Evolutionary conservation across 2,329 filamentous ascomycete genomes (phyloP).

Genomic region (Cryphonectria carpinicola): DNA sequence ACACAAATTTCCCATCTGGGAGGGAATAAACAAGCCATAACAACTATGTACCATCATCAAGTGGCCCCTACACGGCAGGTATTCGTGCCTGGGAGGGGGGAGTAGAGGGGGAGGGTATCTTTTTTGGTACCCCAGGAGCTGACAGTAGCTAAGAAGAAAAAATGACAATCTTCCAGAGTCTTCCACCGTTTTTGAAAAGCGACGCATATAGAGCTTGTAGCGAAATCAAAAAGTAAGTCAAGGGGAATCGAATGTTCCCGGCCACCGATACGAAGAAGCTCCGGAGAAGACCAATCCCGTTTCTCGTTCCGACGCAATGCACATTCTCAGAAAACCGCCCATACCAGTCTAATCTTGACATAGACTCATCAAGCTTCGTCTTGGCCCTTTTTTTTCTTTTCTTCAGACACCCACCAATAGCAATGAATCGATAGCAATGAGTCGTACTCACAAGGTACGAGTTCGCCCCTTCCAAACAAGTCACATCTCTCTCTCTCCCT

Average conservation of each 20-base stretch:
- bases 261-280: conserved; percentile 2
- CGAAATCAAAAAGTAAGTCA: not conserved
- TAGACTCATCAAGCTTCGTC: too few relatives aligned
- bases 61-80: not conserved
- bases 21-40: not conserved
- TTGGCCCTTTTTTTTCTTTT: not conserved
- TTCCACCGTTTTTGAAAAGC: not conserved
- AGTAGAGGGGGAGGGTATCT: not conserved
- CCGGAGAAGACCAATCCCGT: conserved; percentile 6
- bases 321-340: not conserved
- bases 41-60: not conserved
- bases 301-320: conserved; percentile 8
- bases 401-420: not conserved
- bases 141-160: not conserved
- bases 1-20: not conserved
- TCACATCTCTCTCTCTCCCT: not conserved
- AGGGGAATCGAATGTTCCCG: not conserved
- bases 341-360: not conserved
- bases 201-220: not conserved
- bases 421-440: not conserved
- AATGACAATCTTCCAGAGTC: not conserved
- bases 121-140: not conserved
- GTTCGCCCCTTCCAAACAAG: not conserved
- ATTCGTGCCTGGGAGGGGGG: not conserved
- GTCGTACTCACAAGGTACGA: not conserved